phyloP scores from a whole-genome alignment of 1,139 yeast genomes.

The Yamadazyma atmosphaerica region DNA sequence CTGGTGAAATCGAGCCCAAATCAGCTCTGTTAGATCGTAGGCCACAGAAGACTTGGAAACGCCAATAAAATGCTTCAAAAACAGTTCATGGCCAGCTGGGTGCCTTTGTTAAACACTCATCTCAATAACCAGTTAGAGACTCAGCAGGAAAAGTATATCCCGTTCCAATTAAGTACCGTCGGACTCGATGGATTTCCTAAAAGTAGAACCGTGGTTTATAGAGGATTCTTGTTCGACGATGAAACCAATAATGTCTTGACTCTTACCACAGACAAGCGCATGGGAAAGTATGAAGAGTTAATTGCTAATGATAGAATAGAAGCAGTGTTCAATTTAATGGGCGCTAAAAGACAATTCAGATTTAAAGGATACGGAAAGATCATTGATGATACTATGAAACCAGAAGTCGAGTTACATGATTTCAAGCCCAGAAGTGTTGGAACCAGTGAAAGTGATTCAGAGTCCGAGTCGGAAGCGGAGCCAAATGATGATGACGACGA shows the following conservation, averaged over 20 bases:
- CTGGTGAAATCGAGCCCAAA: no score
- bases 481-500: no score
- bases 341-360: slow-evolving; percentile 65
- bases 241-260: slow-evolving; percentile 65
- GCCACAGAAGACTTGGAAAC: not conserved
- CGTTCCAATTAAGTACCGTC: slow-evolving; percentile 72
- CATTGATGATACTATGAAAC: slow-evolving; percentile 34
- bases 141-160: slow-evolving; percentile 44
- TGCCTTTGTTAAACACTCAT: slow-evolving; percentile 57
- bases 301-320: slow-evolving; percentile 56
- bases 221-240: slow-evolving; percentile 77
- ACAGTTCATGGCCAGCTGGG: slow-evolving; percentile 73
- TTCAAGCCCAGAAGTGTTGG: slow-evolving; percentile 20
- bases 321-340: slow-evolving; percentile 72
- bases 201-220: slow-evolving; percentile 67
- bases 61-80: slow-evolving; percentile 20
- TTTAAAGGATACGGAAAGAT: slow-evolving; percentile 64
- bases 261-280: slow-evolving; percentile 72
- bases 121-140: slow-evolving; percentile 41
- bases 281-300: slow-evolving; percentile 61
- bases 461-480: slow-evolving; percentile 8
- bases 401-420: slow-evolving; percentile 33
- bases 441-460: slow-evolving; percentile 14
- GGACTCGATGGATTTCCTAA: slow-evolving; percentile 58
- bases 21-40: no score